These are phyloP conservation scores for Saururus chinensis DNA, from an alignment of 164 flowering plant genomes.

Conservation along the genomic window DNA sequence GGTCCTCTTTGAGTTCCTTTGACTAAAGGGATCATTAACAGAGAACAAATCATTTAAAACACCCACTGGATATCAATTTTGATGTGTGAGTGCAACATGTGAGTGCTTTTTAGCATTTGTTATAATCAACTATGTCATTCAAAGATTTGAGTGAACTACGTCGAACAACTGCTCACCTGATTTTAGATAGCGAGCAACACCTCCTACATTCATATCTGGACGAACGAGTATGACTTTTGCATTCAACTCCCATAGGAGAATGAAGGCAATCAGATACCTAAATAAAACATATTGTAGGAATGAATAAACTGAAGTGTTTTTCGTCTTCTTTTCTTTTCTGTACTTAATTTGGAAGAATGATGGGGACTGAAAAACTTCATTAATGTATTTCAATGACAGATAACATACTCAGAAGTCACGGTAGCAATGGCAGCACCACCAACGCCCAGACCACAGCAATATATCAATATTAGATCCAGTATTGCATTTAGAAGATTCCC, in stretches of 20 bases:
- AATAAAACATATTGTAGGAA: background rate
- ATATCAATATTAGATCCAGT: conserved; percentile 69
- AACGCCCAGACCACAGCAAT: conserved; percentile 52
- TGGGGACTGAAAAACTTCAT: background rate
- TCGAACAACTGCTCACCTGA: conserved; percentile 43
- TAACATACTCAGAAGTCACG: conserved; percentile 92
- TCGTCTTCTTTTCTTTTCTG: too few relatives aligned
- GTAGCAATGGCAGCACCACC: conserved; percentile 92
- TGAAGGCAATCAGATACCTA: conserved; percentile 76
- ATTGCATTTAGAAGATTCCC: conserved; percentile 79
- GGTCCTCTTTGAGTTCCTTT: too few relatives aligned
- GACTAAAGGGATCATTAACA: background rate
- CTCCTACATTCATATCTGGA: conserved; percentile 38
- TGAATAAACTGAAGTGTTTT: background rate
- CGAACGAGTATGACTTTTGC: conserved; percentile 42
- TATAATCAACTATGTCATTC: background rate
- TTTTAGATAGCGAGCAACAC: conserved; percentile 48
- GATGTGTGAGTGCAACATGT: too few relatives aligned
- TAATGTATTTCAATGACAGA: conserved; percentile 38
- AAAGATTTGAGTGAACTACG: background rate
- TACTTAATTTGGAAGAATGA: background rate
- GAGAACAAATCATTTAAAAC: background rate
- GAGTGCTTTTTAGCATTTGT: background rate
- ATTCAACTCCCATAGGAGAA: conserved; percentile 78
- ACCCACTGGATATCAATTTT: background rate